Conservation (phyloP, 345 rosid species). For the Mangifera indica region DNA sequence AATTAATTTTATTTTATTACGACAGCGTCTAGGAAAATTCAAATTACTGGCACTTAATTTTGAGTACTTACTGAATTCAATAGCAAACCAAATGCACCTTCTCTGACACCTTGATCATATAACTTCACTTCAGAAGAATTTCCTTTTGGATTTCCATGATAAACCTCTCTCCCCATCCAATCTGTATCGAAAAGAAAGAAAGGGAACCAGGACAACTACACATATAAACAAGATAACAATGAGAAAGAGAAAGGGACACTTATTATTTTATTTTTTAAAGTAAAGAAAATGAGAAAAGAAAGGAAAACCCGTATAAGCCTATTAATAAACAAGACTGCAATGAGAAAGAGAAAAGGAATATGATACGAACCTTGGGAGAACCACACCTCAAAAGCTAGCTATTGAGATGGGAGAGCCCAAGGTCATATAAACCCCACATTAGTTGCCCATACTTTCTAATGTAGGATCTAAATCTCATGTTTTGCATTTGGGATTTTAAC, state of each 20-base stretch:
- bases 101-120: conserved; percentile 86
- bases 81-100: conserved; percentile 99
- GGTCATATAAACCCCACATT: no score
- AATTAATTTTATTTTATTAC: neutral
- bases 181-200: conserved; percentile 96
- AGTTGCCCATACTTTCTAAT: no score
- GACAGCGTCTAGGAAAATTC: conserved; percentile 13
- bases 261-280: neutral
- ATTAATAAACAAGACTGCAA: no score
- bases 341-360: no score
- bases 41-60: conserved; percentile 33
- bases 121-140: conserved; percentile 47
- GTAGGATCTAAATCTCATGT: no score
- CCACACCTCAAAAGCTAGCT: no score
- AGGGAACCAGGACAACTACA: conserved; percentile 98
- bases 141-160: conserved; percentile 88
- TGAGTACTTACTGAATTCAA: conserved; percentile 94
- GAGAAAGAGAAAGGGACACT: neutral
- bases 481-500: no score
- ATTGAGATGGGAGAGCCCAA: no score
- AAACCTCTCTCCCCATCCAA: conserved; percentile 99
- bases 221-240: conserved; percentile 19
- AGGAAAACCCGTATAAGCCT: no score
- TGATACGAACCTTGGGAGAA: no score
- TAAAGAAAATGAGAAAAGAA: neutral